Evolutionary conservation across 2,329 filamentous ascomycete genomes (phyloP).

Genomic region (Fusarium setosum): DNA sequence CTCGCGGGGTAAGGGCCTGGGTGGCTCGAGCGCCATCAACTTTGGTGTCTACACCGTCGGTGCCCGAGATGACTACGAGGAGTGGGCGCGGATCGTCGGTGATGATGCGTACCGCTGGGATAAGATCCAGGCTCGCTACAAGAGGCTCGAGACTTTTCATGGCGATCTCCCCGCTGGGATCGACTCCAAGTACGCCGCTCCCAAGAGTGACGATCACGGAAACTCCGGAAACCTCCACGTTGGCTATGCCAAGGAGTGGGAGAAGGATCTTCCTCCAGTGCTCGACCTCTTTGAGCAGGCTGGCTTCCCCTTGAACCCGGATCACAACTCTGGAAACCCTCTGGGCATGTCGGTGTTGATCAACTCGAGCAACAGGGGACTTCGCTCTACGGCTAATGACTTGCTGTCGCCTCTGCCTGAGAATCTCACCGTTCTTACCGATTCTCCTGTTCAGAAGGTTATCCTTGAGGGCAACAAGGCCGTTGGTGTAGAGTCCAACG

Average conservation of each 20-base stretch:
- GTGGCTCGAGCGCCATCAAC: conserved; percentile 65
- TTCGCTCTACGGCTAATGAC: conserved; percentile 63
- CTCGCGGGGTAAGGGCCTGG: conserved; percentile 61
- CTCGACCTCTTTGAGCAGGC: conserved; percentile 60
- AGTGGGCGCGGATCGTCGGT: conserved; percentile 66
- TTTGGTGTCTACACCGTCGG: conserved; percentile 67
- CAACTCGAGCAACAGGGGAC: conserved; percentile 60
- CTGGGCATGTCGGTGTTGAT: conserved; percentile 65
- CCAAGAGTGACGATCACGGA: conserved; percentile 60
- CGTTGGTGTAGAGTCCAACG: conserved; percentile 28
- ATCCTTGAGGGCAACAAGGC: conserved; percentile 31
- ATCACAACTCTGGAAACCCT: conserved; percentile 69
- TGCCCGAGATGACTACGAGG: conserved; percentile 69
- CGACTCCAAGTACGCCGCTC: conserved; percentile 59
- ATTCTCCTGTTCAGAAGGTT: conserved; percentile 30
- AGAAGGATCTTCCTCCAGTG: conserved; percentile 58
- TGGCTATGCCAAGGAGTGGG: conserved; percentile 60
- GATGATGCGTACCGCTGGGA: conserved; percentile 69
- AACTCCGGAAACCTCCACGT: conserved; percentile 59
- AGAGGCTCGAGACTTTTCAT: conserved; percentile 66
- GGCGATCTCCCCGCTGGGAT: conserved; percentile 49
- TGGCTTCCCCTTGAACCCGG: conserved; percentile 62
- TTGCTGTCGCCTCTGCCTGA: conserved; percentile 55
- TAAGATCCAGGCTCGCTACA: conserved; percentile 61
- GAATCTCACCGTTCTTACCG: conserved; percentile 51